A percentile compares a stretch with the other conserved stretches of the same genome.
Conservation (phyloP, 139 green algal genomes). For the Astrephomene gubernaculifera region DNA sequence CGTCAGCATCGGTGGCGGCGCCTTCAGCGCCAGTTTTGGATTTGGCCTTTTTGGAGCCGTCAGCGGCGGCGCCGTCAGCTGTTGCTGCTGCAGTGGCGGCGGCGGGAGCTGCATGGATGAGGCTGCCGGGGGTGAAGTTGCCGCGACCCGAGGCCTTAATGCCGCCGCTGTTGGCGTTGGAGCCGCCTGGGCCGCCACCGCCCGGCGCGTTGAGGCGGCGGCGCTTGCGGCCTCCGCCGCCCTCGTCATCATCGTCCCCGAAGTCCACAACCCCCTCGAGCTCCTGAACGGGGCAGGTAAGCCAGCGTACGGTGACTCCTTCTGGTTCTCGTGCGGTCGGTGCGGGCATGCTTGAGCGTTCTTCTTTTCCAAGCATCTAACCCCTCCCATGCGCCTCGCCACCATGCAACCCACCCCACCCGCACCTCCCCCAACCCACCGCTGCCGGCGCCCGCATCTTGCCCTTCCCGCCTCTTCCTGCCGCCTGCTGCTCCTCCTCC, state of each 20-base stretch:
- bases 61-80: background rate
- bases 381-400: too few species aligned
- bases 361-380: too few species aligned
- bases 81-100: background rate
- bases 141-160: constrained; percentile 21
- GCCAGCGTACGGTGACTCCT: too few species aligned
- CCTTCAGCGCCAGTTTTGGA: too few species aligned
- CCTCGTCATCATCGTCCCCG: constrained; percentile 26
- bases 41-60: too few species aligned
- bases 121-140: constrained; percentile 15
- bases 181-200: background rate
- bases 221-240: background rate
- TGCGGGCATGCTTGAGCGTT: too few species aligned
- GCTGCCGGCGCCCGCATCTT: constrained; percentile 21
- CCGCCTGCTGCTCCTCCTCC: background rate
- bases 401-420: background rate
- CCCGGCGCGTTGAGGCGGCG: constrained; percentile 3
- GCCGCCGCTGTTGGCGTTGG: background rate
- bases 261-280: constrained; percentile 36
- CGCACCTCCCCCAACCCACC: background rate
- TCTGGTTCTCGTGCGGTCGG: too few species aligned
- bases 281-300: background rate
- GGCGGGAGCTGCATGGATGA: background rate
- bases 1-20: too few species aligned
- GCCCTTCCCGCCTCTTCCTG: background rate